Evolutionary conservation across 768 basidiomycete genomes (phyloP).

Genomic region (Amanita rimosa): DNA sequence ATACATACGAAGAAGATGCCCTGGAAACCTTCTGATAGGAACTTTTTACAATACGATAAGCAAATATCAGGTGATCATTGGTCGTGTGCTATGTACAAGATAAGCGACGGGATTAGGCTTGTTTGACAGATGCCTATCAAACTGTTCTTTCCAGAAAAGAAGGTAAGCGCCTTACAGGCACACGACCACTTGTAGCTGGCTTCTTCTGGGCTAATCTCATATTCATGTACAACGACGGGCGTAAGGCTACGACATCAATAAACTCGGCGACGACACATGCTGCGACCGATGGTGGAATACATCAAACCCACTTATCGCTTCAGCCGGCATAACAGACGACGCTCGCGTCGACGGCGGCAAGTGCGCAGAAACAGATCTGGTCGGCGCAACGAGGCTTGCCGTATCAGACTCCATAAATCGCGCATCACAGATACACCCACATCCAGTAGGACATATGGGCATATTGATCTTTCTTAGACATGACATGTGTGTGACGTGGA

Average conservation of each 20-base stretch:
- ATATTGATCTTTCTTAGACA: slow-evolving; percentile 47
- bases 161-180: not conserved
- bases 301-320: not conserved
- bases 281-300: not conserved
- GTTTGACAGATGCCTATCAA: too few relatives aligned
- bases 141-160: too few relatives aligned
- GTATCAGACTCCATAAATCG: slow-evolving; percentile 2
- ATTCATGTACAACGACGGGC: too few relatives aligned
- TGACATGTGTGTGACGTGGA: slow-evolving; percentile 53
- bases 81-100: too few relatives aligned
- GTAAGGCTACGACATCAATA: not conserved
- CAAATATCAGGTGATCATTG: too few relatives aligned
- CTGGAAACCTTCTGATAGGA: too few relatives aligned
- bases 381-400: not conserved
- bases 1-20: too few relatives aligned
- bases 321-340: not conserved
- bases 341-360: slow-evolving; percentile 1
- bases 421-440: slow-evolving; percentile 49
- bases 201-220: too few relatives aligned
- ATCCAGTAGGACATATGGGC: slow-evolving; percentile 52
- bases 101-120: too few relatives aligned
- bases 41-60: too few relatives aligned
- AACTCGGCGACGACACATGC: not conserved
- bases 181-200: not conserved
- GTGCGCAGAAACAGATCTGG: not conserved